Evolutionary conservation across 768 basidiomycete species (phyloP).

Genomic region (Mycena filopes): DNA sequence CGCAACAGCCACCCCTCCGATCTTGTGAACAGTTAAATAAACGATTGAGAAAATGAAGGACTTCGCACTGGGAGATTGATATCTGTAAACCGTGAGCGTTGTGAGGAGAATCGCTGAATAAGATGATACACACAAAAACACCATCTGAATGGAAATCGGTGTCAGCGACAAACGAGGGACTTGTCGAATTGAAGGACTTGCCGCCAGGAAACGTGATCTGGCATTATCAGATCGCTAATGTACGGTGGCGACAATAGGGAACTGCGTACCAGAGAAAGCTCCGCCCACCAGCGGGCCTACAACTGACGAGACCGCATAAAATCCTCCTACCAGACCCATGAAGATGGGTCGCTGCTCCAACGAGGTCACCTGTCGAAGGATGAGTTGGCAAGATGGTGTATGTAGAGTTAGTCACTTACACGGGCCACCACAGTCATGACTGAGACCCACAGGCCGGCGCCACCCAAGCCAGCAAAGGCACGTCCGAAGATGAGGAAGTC

Average conservation of each 20-base stretch:
- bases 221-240: neutral
- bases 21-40: neutral
- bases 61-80: neutral
- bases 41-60: neutral
- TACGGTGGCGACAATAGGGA: neutral
- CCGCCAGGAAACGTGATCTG: constrained; percentile 13
- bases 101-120: neutral
- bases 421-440: constrained; percentile 18
- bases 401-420: neutral
- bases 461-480: constrained; percentile 29
- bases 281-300: constrained; percentile 27
- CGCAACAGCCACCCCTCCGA: neutral
- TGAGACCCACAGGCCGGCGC: constrained; percentile 26
- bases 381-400: neutral
- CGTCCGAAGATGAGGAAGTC: constrained; percentile 28
- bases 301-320: constrained; percentile 23
- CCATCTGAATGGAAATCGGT: neutral
- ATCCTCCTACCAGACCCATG: constrained; percentile 22
- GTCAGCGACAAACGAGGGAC: neutral
- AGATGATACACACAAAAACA: neutral
- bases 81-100: neutral
- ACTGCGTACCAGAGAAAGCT: constrained; percentile 20
- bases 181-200: neutral
- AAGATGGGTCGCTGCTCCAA: constrained; percentile 16
- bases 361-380: constrained; percentile 15